phyloP scores from a whole-genome alignment of 257 asterid genomes.

The Nicotiana sylvestris region DNA sequence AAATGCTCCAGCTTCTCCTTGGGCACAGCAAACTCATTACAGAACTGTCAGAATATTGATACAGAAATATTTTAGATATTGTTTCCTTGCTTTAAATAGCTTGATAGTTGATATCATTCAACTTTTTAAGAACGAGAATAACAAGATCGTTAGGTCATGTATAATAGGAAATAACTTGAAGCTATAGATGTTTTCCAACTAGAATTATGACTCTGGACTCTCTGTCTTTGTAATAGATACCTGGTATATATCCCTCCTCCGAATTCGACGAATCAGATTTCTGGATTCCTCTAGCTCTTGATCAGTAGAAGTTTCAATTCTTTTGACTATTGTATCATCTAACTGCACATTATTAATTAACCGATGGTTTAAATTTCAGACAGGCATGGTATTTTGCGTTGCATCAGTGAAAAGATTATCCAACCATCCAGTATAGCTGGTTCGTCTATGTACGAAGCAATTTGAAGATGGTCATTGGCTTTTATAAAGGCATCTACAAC shows the following conservation, averaged over 20 bases:
- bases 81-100: neutral
- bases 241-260: slow-evolving; percentile 86
- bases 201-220: no score
- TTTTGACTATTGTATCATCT: slow-evolving; percentile 78
- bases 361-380: neutral
- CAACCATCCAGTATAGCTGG: slow-evolving; percentile 89
- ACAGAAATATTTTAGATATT: slow-evolving; percentile 13
- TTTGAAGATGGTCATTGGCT: slow-evolving; percentile 60
- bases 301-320: slow-evolving; percentile 60
- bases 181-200: neutral
- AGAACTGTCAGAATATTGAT: slow-evolving; percentile 43
- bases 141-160: neutral
- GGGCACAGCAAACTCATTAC: slow-evolving; percentile 91
- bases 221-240: slow-evolving; percentile 20
- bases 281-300: slow-evolving; percentile 76
- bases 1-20: slow-evolving; percentile 60
- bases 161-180: neutral
- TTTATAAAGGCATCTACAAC: slow-evolving; percentile 70
- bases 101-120: slow-evolving; percentile 9
- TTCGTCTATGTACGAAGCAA: slow-evolving; percentile 62
- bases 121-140: neutral
- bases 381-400: neutral
- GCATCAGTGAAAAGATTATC: slow-evolving; percentile 11
- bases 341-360: slow-evolving; percentile 41
- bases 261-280: slow-evolving; percentile 70